These are phyloP conservation scores for Xylaria sp. DNA, from an alignment of 2,329 filamentous ascomycete genomes.

Conservation along the genomic window DNA sequence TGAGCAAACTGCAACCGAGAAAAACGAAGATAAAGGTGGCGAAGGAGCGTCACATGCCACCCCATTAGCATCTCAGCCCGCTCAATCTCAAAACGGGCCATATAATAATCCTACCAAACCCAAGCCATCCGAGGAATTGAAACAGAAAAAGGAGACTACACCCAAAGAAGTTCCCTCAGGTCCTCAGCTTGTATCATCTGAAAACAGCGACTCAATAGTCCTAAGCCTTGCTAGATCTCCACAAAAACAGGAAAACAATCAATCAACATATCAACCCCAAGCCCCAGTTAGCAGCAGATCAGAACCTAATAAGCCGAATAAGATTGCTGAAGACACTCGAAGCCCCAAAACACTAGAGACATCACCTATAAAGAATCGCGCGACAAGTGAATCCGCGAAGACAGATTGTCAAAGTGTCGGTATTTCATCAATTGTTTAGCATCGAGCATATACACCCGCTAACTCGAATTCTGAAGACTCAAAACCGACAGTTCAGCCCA, in stretches of 20 bases:
- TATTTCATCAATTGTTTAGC: constrained; percentile 23
- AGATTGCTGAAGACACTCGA: not conserved
- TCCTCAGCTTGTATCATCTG: not conserved
- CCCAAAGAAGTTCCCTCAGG: not conserved
- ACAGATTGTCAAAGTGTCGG: constrained; percentile 16
- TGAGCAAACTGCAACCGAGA: not conserved
- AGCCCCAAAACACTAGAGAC: not conserved
- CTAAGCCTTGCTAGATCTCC: not conserved
- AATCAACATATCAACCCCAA: not conserved
- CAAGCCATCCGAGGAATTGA: not conserved
- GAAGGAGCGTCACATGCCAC: not conserved
- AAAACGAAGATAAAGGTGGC: not conserved
- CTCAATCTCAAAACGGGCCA: not conserved
- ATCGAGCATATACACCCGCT: not conserved
- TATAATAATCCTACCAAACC: not conserved
- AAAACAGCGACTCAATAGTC: not conserved
- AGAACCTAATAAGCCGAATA: not conserved
- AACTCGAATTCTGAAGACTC: constrained; percentile 5
- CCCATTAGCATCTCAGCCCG: not conserved
- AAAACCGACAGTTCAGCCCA: constrained; percentile 11
- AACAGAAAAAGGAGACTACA: not conserved
- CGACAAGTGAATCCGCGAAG: not conserved
- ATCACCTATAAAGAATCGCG: not conserved
- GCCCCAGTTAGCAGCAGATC: not conserved
- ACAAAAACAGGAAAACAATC: not conserved